Conservation (phyloP, 2,329 filamentous ascomycete species). For the Harringtonia lauricola region DNA sequence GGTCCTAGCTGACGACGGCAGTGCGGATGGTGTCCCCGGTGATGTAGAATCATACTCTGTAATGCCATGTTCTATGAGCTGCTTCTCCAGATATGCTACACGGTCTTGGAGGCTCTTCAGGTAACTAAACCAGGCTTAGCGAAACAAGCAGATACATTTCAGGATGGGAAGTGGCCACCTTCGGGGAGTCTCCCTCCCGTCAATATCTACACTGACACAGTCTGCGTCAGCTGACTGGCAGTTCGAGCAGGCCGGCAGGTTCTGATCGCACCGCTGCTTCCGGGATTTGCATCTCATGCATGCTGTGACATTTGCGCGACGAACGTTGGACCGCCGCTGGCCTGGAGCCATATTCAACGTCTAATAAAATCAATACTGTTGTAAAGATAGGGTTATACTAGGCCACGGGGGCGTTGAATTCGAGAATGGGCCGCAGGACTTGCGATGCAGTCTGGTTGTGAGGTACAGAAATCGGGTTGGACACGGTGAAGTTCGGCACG, state of each 20-base stretch:
- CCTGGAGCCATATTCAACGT: background rate
- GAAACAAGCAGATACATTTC: background rate
- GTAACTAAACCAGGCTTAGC: background rate
- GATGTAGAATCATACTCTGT: background rate
- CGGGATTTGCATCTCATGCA: background rate
- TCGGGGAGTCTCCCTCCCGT: background rate
- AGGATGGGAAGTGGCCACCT: background rate
- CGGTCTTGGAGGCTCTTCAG: background rate
- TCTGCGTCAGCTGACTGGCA: background rate
- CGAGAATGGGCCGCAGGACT: too few species aligned
- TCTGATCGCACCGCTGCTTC: conserved; percentile 2
- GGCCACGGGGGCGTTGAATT: too few species aligned
- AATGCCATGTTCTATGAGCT: background rate
- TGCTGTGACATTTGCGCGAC: conserved; percentile 1
- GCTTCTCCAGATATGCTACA: conserved; percentile 1
- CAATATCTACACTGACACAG: background rate
- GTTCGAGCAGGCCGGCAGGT: background rate
- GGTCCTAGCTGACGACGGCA: background rate
- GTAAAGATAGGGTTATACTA: too few species aligned
- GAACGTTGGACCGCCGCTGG: background rate
- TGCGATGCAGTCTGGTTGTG: too few species aligned
- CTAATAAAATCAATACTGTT: too few species aligned
- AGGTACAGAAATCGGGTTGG: too few species aligned
- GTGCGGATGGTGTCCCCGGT: background rate
- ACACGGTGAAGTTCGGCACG: too few species aligned